These are phyloP conservation scores for Myriangium duriaei DNA, from an alignment of 2,329 filamentous ascomycete genomes.

Conservation along the genomic window DNA sequence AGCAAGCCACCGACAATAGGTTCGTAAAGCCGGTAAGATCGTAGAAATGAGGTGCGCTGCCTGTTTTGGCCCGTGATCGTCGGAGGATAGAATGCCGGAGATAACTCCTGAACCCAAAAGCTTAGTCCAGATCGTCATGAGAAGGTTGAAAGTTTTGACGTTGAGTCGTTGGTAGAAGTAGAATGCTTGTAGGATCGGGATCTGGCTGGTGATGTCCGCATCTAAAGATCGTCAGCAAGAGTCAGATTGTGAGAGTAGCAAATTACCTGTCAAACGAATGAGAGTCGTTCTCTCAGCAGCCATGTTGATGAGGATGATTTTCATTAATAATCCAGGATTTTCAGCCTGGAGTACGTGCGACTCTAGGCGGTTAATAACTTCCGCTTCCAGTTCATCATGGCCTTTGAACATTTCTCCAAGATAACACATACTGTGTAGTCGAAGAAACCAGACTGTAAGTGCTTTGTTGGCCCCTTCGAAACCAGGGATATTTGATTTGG, in stretches of 20 bases:
- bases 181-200: conserved; percentile 31
- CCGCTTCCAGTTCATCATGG: conserved; percentile 70
- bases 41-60: conserved; percentile 48
- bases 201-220: conserved; percentile 16
- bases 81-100: no score
- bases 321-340: conserved; percentile 54
- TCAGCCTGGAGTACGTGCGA: conserved; percentile 58
- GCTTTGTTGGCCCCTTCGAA: conserved; percentile 48
- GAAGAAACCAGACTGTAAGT: conserved; percentile 69
- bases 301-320: conserved; percentile 76
- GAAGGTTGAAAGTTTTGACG: not conserved
- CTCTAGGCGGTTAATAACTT: conserved; percentile 67
- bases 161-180: conserved; percentile 4
- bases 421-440: conserved; percentile 74
- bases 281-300: conserved; percentile 65
- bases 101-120: no score
- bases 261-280: conserved; percentile 44
- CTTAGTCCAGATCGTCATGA: not conserved
- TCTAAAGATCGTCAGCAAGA: not conserved
- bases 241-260: conserved; percentile 19
- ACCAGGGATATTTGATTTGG: conserved; percentile 25
- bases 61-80: conserved; percentile 21
- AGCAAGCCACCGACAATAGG: conserved; percentile 57
- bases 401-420: conserved; percentile 61
- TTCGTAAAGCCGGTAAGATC: conserved; percentile 50